Base-by-base conservation (phyloP, 257 asterid genomes). In the Solanum medicagineum region DNA sequence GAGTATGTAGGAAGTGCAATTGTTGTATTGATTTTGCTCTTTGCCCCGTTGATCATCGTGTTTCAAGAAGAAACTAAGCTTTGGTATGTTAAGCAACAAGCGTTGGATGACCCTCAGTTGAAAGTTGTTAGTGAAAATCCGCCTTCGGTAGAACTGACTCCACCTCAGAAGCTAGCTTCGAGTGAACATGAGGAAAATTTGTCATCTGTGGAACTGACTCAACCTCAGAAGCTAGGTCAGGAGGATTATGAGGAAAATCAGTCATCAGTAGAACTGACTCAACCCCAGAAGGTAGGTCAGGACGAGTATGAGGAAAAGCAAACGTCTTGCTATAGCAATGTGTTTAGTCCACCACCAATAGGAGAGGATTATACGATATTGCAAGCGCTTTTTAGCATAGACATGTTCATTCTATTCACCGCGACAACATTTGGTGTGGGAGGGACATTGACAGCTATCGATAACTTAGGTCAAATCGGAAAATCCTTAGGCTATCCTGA, bases 371-470 rank as follows among this genome's bases (percentile, higher is more conserved):
- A 88, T 68, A 88, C 86, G 1, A 91, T 91, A 16, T 60, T 89
- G 36, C 93, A 91, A 85, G 93, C 92, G 20, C 13, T 88, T 16
- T 91, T 87, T 20, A 91, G 92, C 79, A 57, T 89, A 6, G 93
- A 89, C 83, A 89, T 91, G 93, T 45, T 91, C 17, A 86, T 86
- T 12, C 44, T 91, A 6, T 91, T 91, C 73, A 82, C 77, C 0
- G 86, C 84, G 8, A 88, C 89, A 59, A 91, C 90, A n/a, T 91
- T 89, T 12, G 93, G 93, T 2, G 88, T 89, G 2, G 93, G 93
- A 0, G 93, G 93, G 13, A 91, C 92, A 8, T 81, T 91, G 83
- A 91, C 92, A 1, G 92, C 93, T 1, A 89, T 91, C 17, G 92
- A 91, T 32, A 89, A 89, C 79, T 63, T 91, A 49, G 93, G 91